Percentiles rank a stretch among this genome's conserved stretches.
These are phyloP conservation scores for Furcasterigmium sp. DNA, from an alignment of 2,329 filamentous ascomycete species.

Conservation along the genomic window DNA sequence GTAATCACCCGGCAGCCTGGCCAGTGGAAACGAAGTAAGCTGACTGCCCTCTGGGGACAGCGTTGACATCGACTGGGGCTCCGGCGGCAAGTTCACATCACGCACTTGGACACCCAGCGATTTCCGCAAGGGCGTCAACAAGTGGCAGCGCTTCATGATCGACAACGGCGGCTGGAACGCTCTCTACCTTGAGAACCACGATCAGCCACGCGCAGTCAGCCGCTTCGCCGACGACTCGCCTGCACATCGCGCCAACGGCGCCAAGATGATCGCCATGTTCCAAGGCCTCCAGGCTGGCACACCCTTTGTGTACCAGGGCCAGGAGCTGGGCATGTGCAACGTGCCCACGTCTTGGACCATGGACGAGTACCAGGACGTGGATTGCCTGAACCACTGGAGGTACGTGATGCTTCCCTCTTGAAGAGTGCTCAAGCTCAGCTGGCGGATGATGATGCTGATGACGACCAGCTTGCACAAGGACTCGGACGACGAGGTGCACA, in stretches of 20 bases:
- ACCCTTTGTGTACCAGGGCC: constrained; percentile 64
- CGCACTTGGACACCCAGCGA: constrained; percentile 40
- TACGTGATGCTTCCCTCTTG: constrained; percentile 16
- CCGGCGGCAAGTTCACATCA: constrained; percentile 35
- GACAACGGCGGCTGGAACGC: constrained; percentile 59
- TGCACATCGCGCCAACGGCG: constrained; percentile 40
- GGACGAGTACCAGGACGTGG: constrained; percentile 64
- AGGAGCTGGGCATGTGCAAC: constrained; percentile 64
- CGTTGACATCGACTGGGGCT: constrained; percentile 43
- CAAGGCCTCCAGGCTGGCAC: constrained; percentile 56
- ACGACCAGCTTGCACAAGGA: constrained; percentile 27
- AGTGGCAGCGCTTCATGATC: constrained; percentile 57
- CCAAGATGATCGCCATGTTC: constrained; percentile 56
- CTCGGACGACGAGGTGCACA: constrained; percentile 29
- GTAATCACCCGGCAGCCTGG: too few relatives aligned
- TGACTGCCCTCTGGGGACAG: constrained; percentile 19
- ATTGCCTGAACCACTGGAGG: constrained; percentile 48
- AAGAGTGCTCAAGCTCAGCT: not conserved
- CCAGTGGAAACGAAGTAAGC: constrained; percentile 3
- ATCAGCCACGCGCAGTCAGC: constrained; percentile 56
- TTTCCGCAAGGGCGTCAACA: constrained; percentile 47
- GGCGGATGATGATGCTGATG: not conserved
- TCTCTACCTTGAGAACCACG: constrained; percentile 62
- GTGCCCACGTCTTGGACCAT: constrained; percentile 56
- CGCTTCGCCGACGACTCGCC: constrained; percentile 47